Evolutionary conservation across 345 rosid genomes (phyloP).

Genomic region (Toxicodendron radicans): DNA sequence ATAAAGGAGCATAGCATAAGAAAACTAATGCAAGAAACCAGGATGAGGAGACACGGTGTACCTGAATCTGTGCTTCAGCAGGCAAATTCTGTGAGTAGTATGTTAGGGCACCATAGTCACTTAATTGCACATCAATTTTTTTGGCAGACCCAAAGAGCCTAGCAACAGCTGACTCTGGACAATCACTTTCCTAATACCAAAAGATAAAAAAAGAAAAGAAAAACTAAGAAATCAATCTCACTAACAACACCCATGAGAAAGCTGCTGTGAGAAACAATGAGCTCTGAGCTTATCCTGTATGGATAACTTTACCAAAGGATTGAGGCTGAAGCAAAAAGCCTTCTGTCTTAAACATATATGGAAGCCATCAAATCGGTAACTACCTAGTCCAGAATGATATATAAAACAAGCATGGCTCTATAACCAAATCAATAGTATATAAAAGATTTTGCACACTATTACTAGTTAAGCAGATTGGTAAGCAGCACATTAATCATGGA

Average conservation of each 20-base stretch:
- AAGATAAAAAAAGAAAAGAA: not conserved
- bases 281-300: not conserved
- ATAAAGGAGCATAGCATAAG: not conserved
- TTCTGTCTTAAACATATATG: not conserved
- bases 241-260: slow-evolving; percentile 1
- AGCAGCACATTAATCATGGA: not conserved
- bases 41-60: slow-evolving; percentile 7
- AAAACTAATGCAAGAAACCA: not conserved
- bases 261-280: not conserved
- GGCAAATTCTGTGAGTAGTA: slow-evolving; percentile 39
- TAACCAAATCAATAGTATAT: not conserved
- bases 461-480: not conserved
- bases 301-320: not conserved
- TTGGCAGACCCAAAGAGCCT: slow-evolving; percentile 37
- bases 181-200: slow-evolving; percentile 32
- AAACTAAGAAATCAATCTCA: not conserved
- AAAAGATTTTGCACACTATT: not conserved
- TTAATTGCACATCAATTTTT: slow-evolving; percentile 25
- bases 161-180: slow-evolving; percentile 45
- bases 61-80: slow-evolving; percentile 38
- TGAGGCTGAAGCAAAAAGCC: not conserved
- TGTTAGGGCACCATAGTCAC: slow-evolving; percentile 26
- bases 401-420: not conserved
- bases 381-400: not conserved
- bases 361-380: not conserved